A percentile compares a stretch with the other conserved stretches of the same genome.
Conservation (phyloP, 441 rosid species). For the Brassica hybrid region DNA sequence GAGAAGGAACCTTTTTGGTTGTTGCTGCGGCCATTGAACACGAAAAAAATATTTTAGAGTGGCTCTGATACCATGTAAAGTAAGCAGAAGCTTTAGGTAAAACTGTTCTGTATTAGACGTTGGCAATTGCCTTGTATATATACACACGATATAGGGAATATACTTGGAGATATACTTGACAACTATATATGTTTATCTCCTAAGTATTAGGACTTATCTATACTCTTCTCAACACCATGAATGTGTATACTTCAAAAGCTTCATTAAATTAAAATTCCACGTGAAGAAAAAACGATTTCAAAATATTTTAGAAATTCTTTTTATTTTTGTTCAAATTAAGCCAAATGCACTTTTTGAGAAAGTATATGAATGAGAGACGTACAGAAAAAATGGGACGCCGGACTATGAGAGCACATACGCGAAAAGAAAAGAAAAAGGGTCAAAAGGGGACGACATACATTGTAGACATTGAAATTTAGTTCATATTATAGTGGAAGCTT, state of each 20-base stretch:
- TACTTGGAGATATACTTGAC: no score
- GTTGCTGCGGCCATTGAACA: no score
- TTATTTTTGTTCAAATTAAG: not conserved
- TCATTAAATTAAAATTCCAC: not conserved
- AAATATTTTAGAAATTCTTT: not conserved
- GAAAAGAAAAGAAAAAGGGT: constrained; percentile 12
- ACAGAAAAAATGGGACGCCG: constrained; percentile 20
- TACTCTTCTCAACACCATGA: no score
- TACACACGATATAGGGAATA: no score
- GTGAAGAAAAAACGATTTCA: not conserved
- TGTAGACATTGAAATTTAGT: constrained; percentile 16
- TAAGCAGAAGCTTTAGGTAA: no score
- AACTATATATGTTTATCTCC: no score
- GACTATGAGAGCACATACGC: not conserved
- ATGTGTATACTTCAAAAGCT: not conserved
- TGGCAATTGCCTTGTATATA: no score
- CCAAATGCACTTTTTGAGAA: not conserved
- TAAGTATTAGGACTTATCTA: no score
- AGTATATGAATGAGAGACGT: not conserved
- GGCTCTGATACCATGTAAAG: no score
- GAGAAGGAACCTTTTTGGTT: no score
- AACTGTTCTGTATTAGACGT: no score
- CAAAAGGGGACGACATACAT: constrained; percentile 20
- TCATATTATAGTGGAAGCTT: constrained; percentile 4
- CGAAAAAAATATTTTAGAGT: no score